Conservation (phyloP, 805 yeast species). For the Kurtzmaniella cleridarum region DNA sequence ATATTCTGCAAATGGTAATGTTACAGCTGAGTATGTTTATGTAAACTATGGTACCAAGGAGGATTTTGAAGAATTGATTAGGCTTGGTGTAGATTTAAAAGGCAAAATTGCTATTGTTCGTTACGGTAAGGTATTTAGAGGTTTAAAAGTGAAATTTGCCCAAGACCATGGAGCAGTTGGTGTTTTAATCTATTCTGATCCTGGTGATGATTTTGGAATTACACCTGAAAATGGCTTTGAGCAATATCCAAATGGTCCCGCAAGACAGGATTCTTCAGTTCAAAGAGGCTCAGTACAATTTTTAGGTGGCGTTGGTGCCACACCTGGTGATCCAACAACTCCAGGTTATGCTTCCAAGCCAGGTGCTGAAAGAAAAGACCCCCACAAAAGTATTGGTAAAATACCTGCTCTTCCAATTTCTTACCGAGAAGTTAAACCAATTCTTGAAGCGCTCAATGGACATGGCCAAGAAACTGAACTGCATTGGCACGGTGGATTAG, state of each 20-base stretch:
- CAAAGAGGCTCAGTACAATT: conserved; percentile 59
- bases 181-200: conserved; percentile 52
- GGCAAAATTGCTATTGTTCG: conserved; percentile 60
- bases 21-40: conserved; percentile 49
- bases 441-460: conserved; percentile 35
- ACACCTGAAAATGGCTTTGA: conserved; percentile 51
- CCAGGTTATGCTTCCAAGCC: conserved; percentile 62
- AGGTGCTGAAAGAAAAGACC: conserved; percentile 30
- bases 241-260: conserved; percentile 61
- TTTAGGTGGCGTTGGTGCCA: conserved; percentile 42
- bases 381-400: conserved; percentile 27
- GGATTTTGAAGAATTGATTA: conserved; percentile 44
- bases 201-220: conserved; percentile 54
- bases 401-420: conserved; percentile 42
- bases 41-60: conserved; percentile 55
- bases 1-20: conserved; percentile 61
- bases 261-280: conserved; percentile 56
- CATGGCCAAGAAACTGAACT: conserved; percentile 26
- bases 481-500: conserved; percentile 36
- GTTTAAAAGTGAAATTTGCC: conserved; percentile 58
- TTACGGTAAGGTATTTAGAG: conserved; percentile 46
- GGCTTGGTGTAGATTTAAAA: conserved; percentile 37
- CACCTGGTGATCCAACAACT: conserved; percentile 77
- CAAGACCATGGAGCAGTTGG: conserved; percentile 59
- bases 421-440: conserved; percentile 40